Conservation (phyloP, 169 alveolate genomes). For the Plasmodium blacklocki region DNA sequence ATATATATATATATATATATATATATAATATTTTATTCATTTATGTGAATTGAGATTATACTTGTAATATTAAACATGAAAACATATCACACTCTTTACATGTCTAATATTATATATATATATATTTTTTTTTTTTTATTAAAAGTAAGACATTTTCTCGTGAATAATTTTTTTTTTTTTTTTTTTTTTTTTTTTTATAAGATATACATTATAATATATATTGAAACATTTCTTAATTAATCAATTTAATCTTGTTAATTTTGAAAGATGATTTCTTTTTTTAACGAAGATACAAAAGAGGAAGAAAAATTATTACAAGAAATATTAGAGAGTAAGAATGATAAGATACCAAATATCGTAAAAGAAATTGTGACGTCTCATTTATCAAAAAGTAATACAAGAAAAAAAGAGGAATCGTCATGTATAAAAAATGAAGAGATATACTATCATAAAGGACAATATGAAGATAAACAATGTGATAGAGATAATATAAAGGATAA, state of each 20-base stretch:
- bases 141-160: no score
- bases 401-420: constrained; percentile 5
- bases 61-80: no score
- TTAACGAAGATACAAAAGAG: constrained; percentile 61
- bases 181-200: no score
- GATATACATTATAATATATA: no score
- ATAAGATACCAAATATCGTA: constrained; percentile 22
- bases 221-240: no score
- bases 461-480: background rate
- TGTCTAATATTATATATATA: no score
- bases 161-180: no score
- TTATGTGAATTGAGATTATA: no score
- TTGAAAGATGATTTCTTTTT: constrained; percentile 56
- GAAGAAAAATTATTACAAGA: constrained; percentile 61
- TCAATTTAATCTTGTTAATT: background rate
- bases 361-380: constrained; percentile 28
- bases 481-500: background rate
- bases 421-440: constrained; percentile 9
- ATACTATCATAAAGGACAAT: background rate
- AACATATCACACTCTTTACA: no score
- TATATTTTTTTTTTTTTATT: no score
- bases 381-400: background rate
- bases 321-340: constrained; percentile 15
- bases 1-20: no score
- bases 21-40: no score